A percentile compares a stretch with the other conserved stretches of the same genome.
These are phyloP conservation scores for Jatropha curcas DNA, from an alignment of 345 rosid species.

Conservation along the genomic window DNA sequence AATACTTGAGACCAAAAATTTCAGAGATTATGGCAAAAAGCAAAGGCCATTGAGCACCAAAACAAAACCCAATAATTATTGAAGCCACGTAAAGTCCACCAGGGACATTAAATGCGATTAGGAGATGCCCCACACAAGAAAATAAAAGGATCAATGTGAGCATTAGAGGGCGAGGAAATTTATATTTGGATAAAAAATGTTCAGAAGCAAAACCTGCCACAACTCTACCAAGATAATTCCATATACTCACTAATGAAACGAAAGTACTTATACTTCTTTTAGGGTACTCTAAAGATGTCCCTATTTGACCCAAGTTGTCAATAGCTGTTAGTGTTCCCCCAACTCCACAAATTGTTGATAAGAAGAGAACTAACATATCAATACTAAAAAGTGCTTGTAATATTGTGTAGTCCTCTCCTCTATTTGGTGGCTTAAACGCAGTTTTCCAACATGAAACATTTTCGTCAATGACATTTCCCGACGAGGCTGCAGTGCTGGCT, in stretches of 20 bases:
- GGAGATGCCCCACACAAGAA: slow-evolving; percentile 51
- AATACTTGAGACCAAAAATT: slow-evolving; percentile 63
- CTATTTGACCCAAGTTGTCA: slow-evolving; percentile 70
- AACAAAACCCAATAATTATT: slow-evolving; percentile 52
- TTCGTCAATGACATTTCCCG: too few relatives aligned
- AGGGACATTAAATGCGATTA: slow-evolving; percentile 47
- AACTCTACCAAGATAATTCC: slow-evolving; percentile 64
- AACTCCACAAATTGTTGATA: slow-evolving; percentile 55
- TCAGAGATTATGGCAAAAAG: slow-evolving; percentile 66
- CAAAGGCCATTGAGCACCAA: slow-evolving; percentile 60
- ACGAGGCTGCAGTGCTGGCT: too few relatives aligned
- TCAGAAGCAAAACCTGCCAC: slow-evolving; percentile 56
- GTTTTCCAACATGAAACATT: slow-evolving; percentile 52
- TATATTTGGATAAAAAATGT: slow-evolving; percentile 41
- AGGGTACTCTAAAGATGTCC: slow-evolving; percentile 55
- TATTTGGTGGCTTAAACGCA: slow-evolving; percentile 43
- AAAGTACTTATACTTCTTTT: slow-evolving; percentile 43
- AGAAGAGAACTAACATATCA: slow-evolving; percentile 61
- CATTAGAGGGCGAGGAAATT: slow-evolving; percentile 48
- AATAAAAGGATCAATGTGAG: slow-evolving; percentile 46
- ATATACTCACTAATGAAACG: slow-evolving; percentile 63
- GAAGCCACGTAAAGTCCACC: slow-evolving; percentile 55
- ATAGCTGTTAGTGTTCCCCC: slow-evolving; percentile 63
- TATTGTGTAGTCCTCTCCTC: slow-evolving; percentile 66
- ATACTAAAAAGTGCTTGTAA: slow-evolving; percentile 57